These are phyloP conservation scores for Groenewaldozyma sp. DNA, from an alignment of 1,139 yeast genomes.

Conservation along the genomic window DNA sequence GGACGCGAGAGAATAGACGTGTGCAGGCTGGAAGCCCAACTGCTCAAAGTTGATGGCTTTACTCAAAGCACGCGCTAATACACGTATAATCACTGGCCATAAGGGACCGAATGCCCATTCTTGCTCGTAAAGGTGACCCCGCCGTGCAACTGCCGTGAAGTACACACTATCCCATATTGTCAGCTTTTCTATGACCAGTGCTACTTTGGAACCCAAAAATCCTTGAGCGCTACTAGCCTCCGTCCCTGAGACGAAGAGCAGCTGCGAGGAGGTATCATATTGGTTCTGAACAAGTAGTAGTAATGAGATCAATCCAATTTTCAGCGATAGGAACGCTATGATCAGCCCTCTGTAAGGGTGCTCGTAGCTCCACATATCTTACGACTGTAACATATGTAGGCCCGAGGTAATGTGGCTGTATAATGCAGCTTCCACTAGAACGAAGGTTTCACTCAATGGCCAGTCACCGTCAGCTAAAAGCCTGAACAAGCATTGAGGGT, in stretches of 20 bases:
- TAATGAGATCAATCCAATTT: conserved; percentile 32
- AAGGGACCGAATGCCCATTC: conserved; percentile 81
- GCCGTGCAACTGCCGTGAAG: conserved; percentile 48
- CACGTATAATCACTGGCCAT: conserved; percentile 53
- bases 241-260: conserved; percentile 20
- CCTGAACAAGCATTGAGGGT: too few species aligned
- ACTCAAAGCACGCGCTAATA: conserved; percentile 5
- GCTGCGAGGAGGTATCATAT: conserved; percentile 42
- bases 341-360: not conserved
- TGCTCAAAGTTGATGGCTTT: not conserved
- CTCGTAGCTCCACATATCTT: too few species aligned
- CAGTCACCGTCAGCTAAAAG: too few species aligned
- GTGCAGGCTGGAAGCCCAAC: conserved; percentile 28
- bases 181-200: conserved; percentile 24
- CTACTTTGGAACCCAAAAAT: too few species aligned
- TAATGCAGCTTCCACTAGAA: too few species aligned
- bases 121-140: conserved; percentile 59
- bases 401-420: too few species aligned
- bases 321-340: conserved; percentile 28
- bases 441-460: too few species aligned
- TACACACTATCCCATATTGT: conserved; percentile 84
- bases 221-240: conserved; percentile 12
- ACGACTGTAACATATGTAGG: too few species aligned
- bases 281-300: conserved; percentile 36
- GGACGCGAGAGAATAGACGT: conserved; percentile 37